Conservation (phyloP, 2,329 filamentous ascomycete genomes). For the Exophiala xenobiotica region DNA sequence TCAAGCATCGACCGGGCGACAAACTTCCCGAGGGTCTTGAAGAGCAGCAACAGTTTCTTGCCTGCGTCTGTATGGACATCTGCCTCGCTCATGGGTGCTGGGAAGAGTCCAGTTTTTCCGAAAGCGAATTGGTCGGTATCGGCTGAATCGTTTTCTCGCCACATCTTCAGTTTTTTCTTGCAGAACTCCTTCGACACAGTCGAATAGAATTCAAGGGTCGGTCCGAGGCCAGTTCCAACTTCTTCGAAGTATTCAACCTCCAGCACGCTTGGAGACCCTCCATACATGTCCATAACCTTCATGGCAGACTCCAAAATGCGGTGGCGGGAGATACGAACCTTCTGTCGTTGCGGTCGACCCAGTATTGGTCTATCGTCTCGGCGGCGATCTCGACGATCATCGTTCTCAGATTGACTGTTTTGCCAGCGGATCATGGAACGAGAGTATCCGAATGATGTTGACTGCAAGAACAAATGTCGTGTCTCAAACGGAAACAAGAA, state of each 20-base stretch:
- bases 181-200: slow-evolving; percentile 96
- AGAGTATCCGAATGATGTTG: slow-evolving; percentile 96
- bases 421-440: slow-evolving; percentile 98
- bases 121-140: slow-evolving; percentile 70
- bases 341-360: slow-evolving; percentile 88
- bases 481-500: slow-evolving; percentile 99
- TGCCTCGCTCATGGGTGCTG: slow-evolving; percentile 80
- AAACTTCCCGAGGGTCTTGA: slow-evolving; percentile 93
- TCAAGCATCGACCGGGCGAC: slow-evolving; percentile 98
- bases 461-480: slow-evolving; percentile 92
- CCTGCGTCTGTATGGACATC: slow-evolving; percentile 73
- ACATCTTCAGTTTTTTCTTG: slow-evolving; percentile 94
- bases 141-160: slow-evolving; percentile 81
- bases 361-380: slow-evolving; percentile 89
- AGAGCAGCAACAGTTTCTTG: slow-evolving; percentile 83
- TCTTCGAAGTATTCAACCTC: slow-evolving; percentile 99
- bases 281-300: slow-evolving; percentile 98
- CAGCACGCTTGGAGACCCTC: slow-evolving; percentile 89
- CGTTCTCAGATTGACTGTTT: slow-evolving; percentile 78
- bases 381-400: slow-evolving; percentile 75
- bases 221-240: slow-evolving; percentile 91
- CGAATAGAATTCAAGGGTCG: slow-evolving; percentile 96
- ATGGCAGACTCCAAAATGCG: slow-evolving; percentile 94
- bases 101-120: slow-evolving; percentile 81
- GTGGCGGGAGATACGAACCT: slow-evolving; percentile 93